phyloP scores from a whole-genome alignment of 2,329 filamentous ascomycete species.

The Purpureocillium lavendulum region DNA sequence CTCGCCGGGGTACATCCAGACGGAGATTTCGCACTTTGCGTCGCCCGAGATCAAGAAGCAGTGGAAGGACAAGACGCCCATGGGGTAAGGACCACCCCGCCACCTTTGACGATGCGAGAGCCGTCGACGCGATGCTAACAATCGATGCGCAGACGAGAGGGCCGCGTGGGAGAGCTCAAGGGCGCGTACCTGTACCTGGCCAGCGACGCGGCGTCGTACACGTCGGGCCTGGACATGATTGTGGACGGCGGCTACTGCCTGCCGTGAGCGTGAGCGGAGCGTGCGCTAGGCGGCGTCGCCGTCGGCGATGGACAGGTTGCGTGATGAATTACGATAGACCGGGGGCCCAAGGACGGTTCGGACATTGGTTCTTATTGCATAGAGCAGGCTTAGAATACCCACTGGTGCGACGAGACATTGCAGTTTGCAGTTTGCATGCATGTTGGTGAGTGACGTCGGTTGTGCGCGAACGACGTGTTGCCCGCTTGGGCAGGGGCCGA shows the following conservation, averaged over 20 bases:
- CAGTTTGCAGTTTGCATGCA: no score
- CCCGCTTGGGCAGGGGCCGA: no score
- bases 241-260: slow-evolving; percentile 67
- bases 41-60: slow-evolving; percentile 58
- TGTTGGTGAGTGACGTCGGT: no score
- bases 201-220: slow-evolving; percentile 75
- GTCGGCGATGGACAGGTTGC: neutral
- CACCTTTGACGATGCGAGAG: no score
- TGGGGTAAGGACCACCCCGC: no score
- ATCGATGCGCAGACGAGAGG: slow-evolving; percentile 48
- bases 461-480: no score
- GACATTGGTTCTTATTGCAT: no score
- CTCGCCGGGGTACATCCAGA: slow-evolving; percentile 68
- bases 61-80: slow-evolving; percentile 72
- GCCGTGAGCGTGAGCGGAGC: slow-evolving; percentile 33
- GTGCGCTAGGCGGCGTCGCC: no score
- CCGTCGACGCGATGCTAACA: neutral
- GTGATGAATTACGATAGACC: neutral
- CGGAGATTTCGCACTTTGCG: slow-evolving; percentile 61
- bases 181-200: slow-evolving; percentile 76
- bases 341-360: no score
- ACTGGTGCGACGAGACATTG: no score
- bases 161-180: slow-evolving; percentile 66
- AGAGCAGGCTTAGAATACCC: no score
- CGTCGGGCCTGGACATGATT: slow-evolving; percentile 65